A percentile compares a stretch with the other conserved stretches of the same genome.
Conservation (phyloP, 495 filamentous ascomycete species). For the Annulohypoxylon stygium region DNA sequence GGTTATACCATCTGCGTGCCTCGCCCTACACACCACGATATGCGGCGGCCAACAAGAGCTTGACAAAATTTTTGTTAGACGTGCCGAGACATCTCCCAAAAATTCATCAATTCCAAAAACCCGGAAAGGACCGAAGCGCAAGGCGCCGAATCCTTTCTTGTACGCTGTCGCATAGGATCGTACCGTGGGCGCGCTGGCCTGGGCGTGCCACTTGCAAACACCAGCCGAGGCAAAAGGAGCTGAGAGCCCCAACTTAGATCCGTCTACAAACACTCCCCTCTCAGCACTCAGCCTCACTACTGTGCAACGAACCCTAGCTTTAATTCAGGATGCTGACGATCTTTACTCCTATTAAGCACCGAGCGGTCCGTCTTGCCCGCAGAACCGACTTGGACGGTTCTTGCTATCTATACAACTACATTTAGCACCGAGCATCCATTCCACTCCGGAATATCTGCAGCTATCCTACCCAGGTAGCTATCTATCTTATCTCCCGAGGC, state of each 20-base stretch:
- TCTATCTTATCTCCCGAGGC: background rate
- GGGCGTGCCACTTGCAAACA: conserved; percentile 26
- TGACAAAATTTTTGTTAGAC: conserved; percentile 13
- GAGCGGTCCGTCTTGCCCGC: conserved; percentile 35
- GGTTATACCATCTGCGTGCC: conserved; percentile 16
- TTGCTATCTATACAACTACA: conserved; percentile 29
- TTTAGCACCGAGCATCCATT: conserved; percentile 31
- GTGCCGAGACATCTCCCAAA: conserved; percentile 31
- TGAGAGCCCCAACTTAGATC: conserved; percentile 41
- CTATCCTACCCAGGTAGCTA: background rate
- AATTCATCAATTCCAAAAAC: conserved; percentile 14
- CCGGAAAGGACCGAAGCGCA: conserved; percentile 46
- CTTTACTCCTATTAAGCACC: conserved; percentile 47
- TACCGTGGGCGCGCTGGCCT: conserved; percentile 11
- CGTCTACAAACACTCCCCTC: conserved; percentile 27
- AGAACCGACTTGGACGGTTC: conserved; percentile 32
- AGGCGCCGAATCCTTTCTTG: conserved; percentile 28
- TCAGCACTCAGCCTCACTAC: conserved; percentile 49
- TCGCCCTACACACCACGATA: conserved; percentile 32
- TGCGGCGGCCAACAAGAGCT: conserved; percentile 22
- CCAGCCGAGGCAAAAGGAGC: conserved; percentile 45
- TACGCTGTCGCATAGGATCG: conserved; percentile 23
- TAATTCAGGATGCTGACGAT: conserved; percentile 42
- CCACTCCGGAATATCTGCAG: conserved; percentile 26
- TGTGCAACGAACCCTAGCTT: conserved; percentile 42